Evolutionary conservation across 176 grass and related monocot genomes (phyloP), one percentile per base, ranked within the genome.

Genomic region (Oryza meridionalis): DNA sequence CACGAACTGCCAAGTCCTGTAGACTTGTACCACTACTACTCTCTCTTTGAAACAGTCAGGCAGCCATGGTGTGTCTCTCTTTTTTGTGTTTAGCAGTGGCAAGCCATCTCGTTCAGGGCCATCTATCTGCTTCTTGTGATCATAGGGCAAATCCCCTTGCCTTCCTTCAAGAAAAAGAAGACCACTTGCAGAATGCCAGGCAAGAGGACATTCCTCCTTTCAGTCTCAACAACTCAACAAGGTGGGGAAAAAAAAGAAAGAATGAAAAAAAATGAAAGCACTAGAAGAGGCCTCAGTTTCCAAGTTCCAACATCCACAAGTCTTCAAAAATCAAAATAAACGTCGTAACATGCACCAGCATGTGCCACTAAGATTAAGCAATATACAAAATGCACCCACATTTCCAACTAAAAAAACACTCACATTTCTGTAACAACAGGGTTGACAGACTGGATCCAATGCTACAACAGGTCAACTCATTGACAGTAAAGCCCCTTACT

Each of bases 351-450:
- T 67, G 15, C 15, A 50, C 33, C 72, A 7, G 27, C 81, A 75
- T 77, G 83, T 85, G 83, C 65, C 67, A 62, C 58, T 2, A 62
- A 22, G 21, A 6, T 61, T 61, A 22, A 62, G 21, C 58, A 24
- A 24, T 61, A 62, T 58, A 58, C 19, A 58, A 58, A 58, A n/a
- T 58, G 53, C 58, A 62, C n/a, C 58, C 58, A 62, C n/a, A 24
- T 62, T 62, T 62, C 22, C 58, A 62, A 24, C n/a, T 62, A 21
- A 21, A 7, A 50, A 7, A 21, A 7, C 35, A 9, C 44, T 9
- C 22, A 29, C 70, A 16, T 46, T 13, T 46, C 6, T 43, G 40
- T 12, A 70, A 11, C 15, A 53, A 53, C n/a, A 26, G 24, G 25
- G 50, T 31, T 8, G 22, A 27, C 17, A 9, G 64, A 69, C 35